Conservation (phyloP, 345 rosid species). For the Geranium brycei region DNA sequence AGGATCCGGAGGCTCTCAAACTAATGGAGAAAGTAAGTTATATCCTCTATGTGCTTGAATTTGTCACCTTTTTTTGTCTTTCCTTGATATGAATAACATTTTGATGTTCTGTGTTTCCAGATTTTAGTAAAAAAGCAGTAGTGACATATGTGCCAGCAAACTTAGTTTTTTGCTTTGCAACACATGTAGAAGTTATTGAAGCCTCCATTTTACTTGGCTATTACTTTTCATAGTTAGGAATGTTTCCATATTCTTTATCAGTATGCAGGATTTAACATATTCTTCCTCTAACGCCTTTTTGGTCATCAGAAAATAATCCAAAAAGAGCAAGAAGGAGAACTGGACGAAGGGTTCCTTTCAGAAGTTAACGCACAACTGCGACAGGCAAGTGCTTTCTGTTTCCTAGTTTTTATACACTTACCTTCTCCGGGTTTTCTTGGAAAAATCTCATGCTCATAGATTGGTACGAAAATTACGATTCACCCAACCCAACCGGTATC, state of each 20-base stretch:
- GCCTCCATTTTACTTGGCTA: too few relatives aligned
- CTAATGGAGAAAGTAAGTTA: slow-evolving; percentile 56
- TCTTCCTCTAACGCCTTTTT: too few relatives aligned
- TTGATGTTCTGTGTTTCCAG: slow-evolving; percentile 1
- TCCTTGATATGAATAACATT: not conserved
- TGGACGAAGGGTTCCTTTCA: slow-evolving; percentile 85
- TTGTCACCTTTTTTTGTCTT: not conserved
- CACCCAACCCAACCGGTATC: not conserved
- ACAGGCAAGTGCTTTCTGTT: slow-evolving; percentile 36
- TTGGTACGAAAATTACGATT: not conserved
- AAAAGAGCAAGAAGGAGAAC: slow-evolving; percentile 67
- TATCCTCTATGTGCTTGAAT: slow-evolving; percentile 2
- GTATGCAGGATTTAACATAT: too few relatives aligned
- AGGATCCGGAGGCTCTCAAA: slow-evolving; percentile 49
- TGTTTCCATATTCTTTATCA: too few relatives aligned
- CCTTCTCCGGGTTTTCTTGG: slow-evolving; percentile 1
- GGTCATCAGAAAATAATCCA: slow-evolving; percentile 43
- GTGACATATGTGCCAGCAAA: too few relatives aligned
- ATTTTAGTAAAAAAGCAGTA: too few relatives aligned
- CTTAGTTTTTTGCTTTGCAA: too few relatives aligned
- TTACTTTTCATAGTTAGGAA: too few relatives aligned
- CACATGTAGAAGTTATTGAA: too few relatives aligned
- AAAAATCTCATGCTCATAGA: not conserved
- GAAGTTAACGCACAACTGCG: slow-evolving; percentile 84
- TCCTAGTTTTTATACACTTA: not conserved